Base-by-base conservation (phyloP, 768 basidiomycete species). In the Lentinula sp. region DNA sequence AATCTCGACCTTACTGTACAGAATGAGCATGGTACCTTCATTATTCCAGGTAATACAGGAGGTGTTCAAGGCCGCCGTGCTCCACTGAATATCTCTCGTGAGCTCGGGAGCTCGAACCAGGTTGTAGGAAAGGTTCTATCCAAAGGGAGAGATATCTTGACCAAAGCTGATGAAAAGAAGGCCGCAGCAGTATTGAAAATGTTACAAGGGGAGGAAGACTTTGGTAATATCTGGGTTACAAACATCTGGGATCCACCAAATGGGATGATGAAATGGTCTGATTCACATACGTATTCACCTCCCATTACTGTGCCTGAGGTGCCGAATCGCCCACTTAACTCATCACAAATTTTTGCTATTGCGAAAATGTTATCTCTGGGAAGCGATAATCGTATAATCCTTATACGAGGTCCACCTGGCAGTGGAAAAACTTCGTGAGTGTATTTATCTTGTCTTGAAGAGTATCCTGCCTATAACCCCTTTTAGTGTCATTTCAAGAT, bases 391-490 rank as follows among this genome's bases (percentile, higher is more conserved):
- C 69, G 76, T 20, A 73, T 82, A 50, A 75, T 75, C 6, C 69
- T 83, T 20, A 67, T 84, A 23, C 81, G 82, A 62, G 79, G 79
- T 10, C 86, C 86, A 37, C 85, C 87, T 63, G 87, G 87, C 0
- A 87, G 86, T 59, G 88, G 88, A 18, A 90, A 90, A 68, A 90
- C 88, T 0, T 84, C 85, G 55, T 56, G 13, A 43, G 55, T 33
- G 15, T 53, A 18, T 55, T 4, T 8, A 18, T 7, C 0, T 7
- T 28, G 3, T 3, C 4, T 28, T 28, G 28, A 48, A 4, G 8
- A 28, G 5, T 56, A 28, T 16, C 12, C 20, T 56, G 6, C 3
- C 10, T 33, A 18, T 28, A 28, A 28, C 28, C 28, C 28, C 28
- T 28, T 28, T 28, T 15, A 56, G 55, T 46, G 87, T 89, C 1